Evolutionary conservation across 805 yeast species (phyloP).

Genomic region (Candida endomychidarum): DNA sequence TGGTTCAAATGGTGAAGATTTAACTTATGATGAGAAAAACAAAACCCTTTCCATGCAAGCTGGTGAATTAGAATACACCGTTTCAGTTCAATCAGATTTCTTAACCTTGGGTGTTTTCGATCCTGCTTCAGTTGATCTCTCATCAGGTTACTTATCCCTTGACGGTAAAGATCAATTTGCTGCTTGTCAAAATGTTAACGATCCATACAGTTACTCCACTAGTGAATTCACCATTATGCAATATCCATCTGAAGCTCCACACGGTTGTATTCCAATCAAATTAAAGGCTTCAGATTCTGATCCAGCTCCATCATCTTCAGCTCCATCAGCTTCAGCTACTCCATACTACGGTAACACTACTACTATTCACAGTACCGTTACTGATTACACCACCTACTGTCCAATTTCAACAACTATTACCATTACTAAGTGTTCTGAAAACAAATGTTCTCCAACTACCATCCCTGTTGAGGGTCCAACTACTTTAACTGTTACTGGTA

Average conservation of each 20-base stretch:
- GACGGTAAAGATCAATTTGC: conserved; percentile 21
- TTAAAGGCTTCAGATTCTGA: conserved; percentile 10
- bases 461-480: conserved; percentile 32
- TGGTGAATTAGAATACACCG: neutral
- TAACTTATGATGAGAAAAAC: conserved; percentile 20
- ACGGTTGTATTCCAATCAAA: conserved; percentile 13
- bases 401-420: conserved; percentile 35
- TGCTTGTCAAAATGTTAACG: conserved; percentile 28
- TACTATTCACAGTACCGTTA: conserved; percentile 26
- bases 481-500: conserved; percentile 35
- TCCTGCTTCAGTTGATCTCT: conserved; percentile 8
- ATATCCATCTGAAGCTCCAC: neutral
- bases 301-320: no score
- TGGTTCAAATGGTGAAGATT: conserved; percentile 23
- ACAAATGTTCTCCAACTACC: conserved; percentile 24
- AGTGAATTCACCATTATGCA: conserved; percentile 16
- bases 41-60: conserved; percentile 2
- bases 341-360: conserved; percentile 28
- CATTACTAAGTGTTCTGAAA: conserved; percentile 30
- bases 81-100: conserved; percentile 1
- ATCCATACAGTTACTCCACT: conserved; percentile 28
- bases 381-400: conserved; percentile 39
- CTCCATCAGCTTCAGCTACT: conserved; percentile 19
- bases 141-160: conserved; percentile 17
- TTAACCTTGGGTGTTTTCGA: conserved; percentile 10